phyloP scores from a whole-genome alignment of 768 basidiomycete species.

The Pisolithus sp. region DNA sequence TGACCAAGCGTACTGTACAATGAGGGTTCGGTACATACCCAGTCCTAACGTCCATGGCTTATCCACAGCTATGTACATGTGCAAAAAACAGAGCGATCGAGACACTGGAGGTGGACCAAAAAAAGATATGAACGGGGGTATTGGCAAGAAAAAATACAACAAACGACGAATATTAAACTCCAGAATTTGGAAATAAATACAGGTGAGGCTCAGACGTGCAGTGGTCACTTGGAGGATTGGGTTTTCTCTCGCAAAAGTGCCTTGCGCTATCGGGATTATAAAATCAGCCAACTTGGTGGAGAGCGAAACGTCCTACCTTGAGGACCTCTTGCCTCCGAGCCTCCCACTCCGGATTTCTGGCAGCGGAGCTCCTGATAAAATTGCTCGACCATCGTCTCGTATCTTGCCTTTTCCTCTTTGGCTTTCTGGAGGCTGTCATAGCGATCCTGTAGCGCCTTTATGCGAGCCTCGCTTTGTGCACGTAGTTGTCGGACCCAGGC shows the following conservation, averaged over 20 bases:
- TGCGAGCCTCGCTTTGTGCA: slow-evolving; percentile 44
- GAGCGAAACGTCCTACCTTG: slow-evolving; percentile 34
- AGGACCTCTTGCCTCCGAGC: slow-evolving; percentile 45
- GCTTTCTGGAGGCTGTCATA: slow-evolving; percentile 34
- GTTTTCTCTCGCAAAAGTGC: slow-evolving; percentile 21
- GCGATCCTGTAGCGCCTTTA: slow-evolving; percentile 34
- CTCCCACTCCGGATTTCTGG: slow-evolving; percentile 58
- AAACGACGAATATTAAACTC: slow-evolving; percentile 13
- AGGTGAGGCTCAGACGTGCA: slow-evolving; percentile 12
- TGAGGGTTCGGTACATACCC: not conserved
- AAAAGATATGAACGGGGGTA: slow-evolving; percentile 2
- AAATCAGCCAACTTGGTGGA: slow-evolving; percentile 5
- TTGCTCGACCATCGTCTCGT: slow-evolving; percentile 41
- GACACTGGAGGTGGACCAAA: not conserved
- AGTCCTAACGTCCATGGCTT: not conserved
- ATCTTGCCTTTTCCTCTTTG: slow-evolving; percentile 35
- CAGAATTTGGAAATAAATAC: slow-evolving; percentile 25
- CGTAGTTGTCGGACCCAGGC: slow-evolving; percentile 49
- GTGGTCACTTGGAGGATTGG: slow-evolving; percentile 16
- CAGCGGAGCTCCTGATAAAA: slow-evolving; percentile 50
- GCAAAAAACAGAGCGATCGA: slow-evolving; percentile 1
- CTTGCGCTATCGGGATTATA: slow-evolving; percentile 17
- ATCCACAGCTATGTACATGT: slow-evolving; percentile 9
- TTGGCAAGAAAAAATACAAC: slow-evolving; percentile 22
- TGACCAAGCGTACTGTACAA: slow-evolving; percentile 13